Evolutionary conservation across 305 asterid genomes (phyloP).

Genomic region (Striga hermonthica): DNA sequence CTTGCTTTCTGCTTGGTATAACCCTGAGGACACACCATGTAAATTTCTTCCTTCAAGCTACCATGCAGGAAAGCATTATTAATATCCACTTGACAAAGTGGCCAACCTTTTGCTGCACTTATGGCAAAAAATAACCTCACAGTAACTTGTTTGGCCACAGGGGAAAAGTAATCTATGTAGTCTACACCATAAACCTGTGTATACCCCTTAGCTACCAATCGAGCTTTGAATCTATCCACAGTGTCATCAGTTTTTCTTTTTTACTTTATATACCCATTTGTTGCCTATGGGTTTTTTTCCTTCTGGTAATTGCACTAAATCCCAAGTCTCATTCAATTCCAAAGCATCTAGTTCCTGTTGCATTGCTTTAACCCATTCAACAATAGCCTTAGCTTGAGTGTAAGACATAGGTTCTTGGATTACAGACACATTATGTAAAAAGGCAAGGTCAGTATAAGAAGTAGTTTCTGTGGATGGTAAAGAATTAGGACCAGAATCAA

Average conservation of each 20-base stretch:
- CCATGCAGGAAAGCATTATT: background rate
- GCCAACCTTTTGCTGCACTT: background rate
- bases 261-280: background rate
- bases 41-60: background rate
- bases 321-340: background rate
- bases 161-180: background rate
- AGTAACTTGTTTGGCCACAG: background rate
- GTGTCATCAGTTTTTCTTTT: background rate
- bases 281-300: background rate
- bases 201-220: background rate
- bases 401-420: no score
- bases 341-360: background rate
- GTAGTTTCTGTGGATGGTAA: no score
- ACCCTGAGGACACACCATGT: background rate
- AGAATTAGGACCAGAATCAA: no score
- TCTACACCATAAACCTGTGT: background rate
- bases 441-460: no score
- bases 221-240: background rate
- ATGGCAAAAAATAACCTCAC: background rate
- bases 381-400: no score
- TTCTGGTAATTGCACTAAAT: background rate
- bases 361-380: background rate
- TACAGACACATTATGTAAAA: no score
- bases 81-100: background rate
- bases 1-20: background rate